Percentiles rank a stretch among this genome's conserved stretches.
phyloP scores from a whole-genome alignment of 192 early-diverging fungal genomes.

The Phycomyces nitens region DNA sequence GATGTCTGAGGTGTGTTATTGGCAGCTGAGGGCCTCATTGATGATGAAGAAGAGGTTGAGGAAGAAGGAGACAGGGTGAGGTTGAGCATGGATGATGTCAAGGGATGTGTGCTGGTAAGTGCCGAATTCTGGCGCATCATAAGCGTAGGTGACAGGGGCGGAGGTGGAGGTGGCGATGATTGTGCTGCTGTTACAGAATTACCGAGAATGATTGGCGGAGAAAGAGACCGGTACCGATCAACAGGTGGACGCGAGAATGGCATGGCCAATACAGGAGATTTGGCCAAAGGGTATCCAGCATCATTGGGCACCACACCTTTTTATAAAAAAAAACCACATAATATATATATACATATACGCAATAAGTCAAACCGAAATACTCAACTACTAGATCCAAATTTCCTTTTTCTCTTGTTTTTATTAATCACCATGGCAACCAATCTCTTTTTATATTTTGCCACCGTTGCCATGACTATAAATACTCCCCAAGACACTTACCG shows the following conservation, averaged over 20 bases:
- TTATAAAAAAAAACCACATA: background rate
- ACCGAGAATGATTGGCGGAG: background rate
- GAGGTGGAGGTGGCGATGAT: constrained; percentile 7
- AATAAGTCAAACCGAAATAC: constrained; percentile 1
- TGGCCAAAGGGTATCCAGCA: background rate
- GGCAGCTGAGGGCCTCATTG: background rate
- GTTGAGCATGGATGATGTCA: constrained; percentile 30
- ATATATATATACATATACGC: background rate
- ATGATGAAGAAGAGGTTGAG: constrained; percentile 13
- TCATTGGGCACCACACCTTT: background rate
- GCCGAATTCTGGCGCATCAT: constrained; percentile 17
- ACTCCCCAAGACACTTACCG: too few species aligned
- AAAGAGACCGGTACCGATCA: constrained; percentile 16
- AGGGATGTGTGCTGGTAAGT: constrained; percentile 10
- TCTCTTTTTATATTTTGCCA: too few species aligned
- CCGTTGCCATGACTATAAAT: too few species aligned
- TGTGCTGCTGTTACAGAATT: background rate
- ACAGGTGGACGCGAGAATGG: background rate
- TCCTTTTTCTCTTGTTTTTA: background rate
- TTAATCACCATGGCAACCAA: background rate
- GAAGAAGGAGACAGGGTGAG: constrained; percentile 25
- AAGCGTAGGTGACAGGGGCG: constrained; percentile 9
- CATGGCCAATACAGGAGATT: background rate
- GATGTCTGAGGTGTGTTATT: constrained; percentile 2
- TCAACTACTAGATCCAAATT: too few species aligned